phyloP scores from a whole-genome alignment of 148 eudicot species.

The Euryodendron excelsum region DNA sequence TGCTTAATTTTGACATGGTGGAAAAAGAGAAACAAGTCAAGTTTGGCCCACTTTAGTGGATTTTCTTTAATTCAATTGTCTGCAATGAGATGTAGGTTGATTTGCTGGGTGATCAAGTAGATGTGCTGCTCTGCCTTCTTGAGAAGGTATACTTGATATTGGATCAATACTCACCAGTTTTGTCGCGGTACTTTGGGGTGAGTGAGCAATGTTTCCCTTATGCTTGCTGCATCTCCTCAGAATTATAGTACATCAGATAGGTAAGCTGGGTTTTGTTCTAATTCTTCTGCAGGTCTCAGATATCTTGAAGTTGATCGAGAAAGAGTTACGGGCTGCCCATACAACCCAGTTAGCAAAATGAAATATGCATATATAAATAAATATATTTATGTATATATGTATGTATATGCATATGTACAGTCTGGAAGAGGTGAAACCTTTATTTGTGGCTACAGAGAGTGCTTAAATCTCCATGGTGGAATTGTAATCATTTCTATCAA shows the following conservation, averaged over 20 bases:
- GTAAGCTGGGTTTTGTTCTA: background rate
- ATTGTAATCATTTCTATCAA: too few relatives aligned
- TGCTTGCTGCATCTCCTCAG: background rate
- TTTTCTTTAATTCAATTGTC: background rate
- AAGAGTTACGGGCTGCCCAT: conserved; percentile 27
- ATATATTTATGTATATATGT: too few relatives aligned
- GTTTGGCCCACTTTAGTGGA: too few relatives aligned
- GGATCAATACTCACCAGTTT: conserved; percentile 39
- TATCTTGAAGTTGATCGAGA: conserved; percentile 45
- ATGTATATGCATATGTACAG: too few relatives aligned
- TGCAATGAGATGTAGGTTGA: conserved; percentile 48
- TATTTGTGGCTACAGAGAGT: background rate
- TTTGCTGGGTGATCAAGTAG: conserved; percentile 77
- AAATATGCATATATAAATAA: background rate
- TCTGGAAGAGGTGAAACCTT: too few relatives aligned
- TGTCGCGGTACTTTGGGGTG: conserved; percentile 45
- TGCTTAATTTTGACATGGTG: background rate
- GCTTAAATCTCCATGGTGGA: background rate
- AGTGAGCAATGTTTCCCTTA: conserved; percentile 27
- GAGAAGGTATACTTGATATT: conserved; percentile 44
- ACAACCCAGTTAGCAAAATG: background rate
- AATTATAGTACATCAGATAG: background rate
- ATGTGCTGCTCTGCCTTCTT: conserved; percentile 47
- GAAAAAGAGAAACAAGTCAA: background rate
- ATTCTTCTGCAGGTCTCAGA: conserved; percentile 49